Base-by-base conservation (phyloP, 139 green algal genomes). In the Tetraselmis striata region DNA sequence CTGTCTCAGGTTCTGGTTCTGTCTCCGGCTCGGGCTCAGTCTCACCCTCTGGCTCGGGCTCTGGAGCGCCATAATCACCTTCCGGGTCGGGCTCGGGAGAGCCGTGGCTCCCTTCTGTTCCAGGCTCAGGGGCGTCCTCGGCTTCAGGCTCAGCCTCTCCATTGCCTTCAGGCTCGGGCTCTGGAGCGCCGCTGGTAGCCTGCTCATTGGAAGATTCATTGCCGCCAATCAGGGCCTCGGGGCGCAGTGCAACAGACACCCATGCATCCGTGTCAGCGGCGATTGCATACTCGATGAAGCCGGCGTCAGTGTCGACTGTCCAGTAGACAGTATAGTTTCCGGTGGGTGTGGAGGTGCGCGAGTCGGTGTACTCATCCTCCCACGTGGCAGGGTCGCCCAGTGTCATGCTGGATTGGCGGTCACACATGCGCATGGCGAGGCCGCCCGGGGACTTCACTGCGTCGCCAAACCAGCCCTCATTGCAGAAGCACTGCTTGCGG, bases 401-500 rank as follows among this genome's bases (percentile, higher is more conserved):
- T 25, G 45, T 76, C 22, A 85, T 5, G 25, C 28, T 0, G 25
- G 77, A 82, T 2, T 29, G 28, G 27, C 31, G 25, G n/a, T 76
- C 0, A 28, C 82, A 81, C 0, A 45, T 77, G 27, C 82, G 27
- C 30, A 30, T 80, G 79, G 59, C 75, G n/a, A 28, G 5, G 59
- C 77, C 29, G 28, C 59, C 32, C 82, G 76, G 76, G 0, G 82
- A 59, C 77, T 81, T 67, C 30, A 75, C 32, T 26, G 45, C 77
- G 1, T 30, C 77, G 22, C 82, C 82, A 59, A 85, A 85, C 76
- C 77, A 85, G 29, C 82, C 77, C 0, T 31, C 77, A 32, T 85
- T 81, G 31, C 82, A 85, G 79, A 82, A 85, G 31, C 82, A 85
- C 32, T 85, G 82, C 77, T 85, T 85, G 1, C 76, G 26, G 24